Conservation (phyloP, 352 stramenopile species). For the Phytophthora fragariae region DNA sequence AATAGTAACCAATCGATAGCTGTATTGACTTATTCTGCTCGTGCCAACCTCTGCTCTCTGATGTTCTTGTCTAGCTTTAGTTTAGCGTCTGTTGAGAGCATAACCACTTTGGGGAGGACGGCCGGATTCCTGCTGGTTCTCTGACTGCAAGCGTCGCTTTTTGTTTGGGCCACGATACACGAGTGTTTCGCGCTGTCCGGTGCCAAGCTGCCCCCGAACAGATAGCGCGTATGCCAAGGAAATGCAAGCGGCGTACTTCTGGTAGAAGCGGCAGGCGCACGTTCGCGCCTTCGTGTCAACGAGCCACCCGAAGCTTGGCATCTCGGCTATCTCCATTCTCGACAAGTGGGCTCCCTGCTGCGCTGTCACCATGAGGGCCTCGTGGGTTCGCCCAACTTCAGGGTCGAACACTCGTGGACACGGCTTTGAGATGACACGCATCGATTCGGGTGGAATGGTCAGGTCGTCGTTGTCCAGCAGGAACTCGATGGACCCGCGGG, state of each 20-base stretch:
- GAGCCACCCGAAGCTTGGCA: not conserved
- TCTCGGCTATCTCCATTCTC: not conserved
- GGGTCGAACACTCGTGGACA: not conserved
- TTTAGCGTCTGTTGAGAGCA: no score
- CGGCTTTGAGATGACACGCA: not conserved
- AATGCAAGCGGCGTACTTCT: not conserved
- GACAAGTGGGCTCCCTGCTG: not conserved
- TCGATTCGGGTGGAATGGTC: not conserved
- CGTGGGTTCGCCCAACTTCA: not conserved
- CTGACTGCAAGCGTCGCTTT: not conserved
- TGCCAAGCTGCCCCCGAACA: not conserved
- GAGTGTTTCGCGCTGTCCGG: not conserved
- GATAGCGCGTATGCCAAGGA: not conserved
- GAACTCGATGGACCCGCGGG: not conserved
- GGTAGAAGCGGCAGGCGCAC: not conserved
- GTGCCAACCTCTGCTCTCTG: no score
- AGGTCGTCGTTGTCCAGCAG: not conserved
- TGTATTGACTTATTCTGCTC: no score
- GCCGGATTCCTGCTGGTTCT: not conserved
- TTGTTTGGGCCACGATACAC: not conserved
- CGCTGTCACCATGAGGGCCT: not conserved
- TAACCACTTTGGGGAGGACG: not conserved
- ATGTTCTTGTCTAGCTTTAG: no score
- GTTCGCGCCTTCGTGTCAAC: not conserved
- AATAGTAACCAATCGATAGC: no score